Evolutionary conservation across 345 rosid species (phyloP), one percentile per base, ranked within the genome.

Genomic region (Corymbia maculata): DNA sequence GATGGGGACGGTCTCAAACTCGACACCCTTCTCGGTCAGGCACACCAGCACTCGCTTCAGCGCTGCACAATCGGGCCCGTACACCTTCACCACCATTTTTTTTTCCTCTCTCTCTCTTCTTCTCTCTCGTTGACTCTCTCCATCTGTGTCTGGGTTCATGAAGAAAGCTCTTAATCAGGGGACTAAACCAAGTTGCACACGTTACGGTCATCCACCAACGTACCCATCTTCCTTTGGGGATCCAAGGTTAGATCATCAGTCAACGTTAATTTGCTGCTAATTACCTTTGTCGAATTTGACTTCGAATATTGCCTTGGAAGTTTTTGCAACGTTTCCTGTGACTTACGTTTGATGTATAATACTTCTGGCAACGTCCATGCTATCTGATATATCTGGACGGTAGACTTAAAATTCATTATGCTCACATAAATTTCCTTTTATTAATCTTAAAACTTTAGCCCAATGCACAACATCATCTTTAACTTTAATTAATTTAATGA

Each of bases 31-130:
- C 93, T 95, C 97, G 4, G 92, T 44, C 61, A 91, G 88, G 70
- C 93, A 92, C 28, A 88, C 91, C 4, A 95, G 28, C 59, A 93
- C 96, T 15, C 96, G 80, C 93, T 95, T 94, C 1, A 95, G 94
- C 44, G 92, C 90, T 87, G 91, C 94, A 87, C 88, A 93, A 59
- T 87, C 92, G 9, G 96, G 91, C 85, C 96, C 95, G 88, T 91
- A 94, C 90, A 94, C 96, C 91, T 94, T 94, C 53, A 94, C 93
- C 90, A 91, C 97, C 97, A 94, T 95, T 85, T 87, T 89, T 19
- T 26, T 10, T 32, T 87, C 32, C 22, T 51, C 14, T 26, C 21
- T 4, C 28, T 10, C 59, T 55, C 26, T 55, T 55, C 59, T 55
- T 55, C 79, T 68, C 79, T 32, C 79, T 30, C 9, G 79, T 66